Conservation (phyloP, 148 eudicot species). For the Simmondsia chinensis region DNA sequence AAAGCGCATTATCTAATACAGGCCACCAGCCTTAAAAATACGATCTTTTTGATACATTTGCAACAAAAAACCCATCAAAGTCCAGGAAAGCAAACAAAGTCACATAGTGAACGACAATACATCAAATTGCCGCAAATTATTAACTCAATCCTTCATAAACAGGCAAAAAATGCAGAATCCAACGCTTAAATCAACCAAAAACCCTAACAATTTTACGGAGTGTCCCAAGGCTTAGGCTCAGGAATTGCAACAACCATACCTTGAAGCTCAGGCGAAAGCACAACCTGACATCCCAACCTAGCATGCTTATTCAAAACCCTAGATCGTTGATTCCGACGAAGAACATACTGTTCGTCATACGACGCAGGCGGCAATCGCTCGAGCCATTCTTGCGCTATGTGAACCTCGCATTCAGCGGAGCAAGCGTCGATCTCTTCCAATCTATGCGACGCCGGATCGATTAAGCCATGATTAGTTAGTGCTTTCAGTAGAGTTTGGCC, state of each 20-base stretch:
- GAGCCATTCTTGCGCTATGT: constrained; percentile 95
- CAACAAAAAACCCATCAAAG: constrained; percentile 4
- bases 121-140: background rate
- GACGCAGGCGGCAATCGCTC: constrained; percentile 55
- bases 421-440: constrained; percentile 95
- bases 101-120: background rate
- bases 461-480: constrained; percentile 53
- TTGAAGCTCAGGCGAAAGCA: constrained; percentile 53
- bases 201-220: constrained; percentile 29
- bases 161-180: background rate
- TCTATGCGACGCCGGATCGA: constrained; percentile 89
- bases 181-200: constrained; percentile 4
- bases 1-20: too few relatives aligned
- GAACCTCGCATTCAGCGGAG: constrained; percentile 96
- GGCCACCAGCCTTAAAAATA: too few relatives aligned
- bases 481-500: constrained; percentile 85
- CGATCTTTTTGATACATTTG: too few relatives aligned
- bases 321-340: constrained; percentile 39
- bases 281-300: constrained; percentile 89
- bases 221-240: constrained; percentile 90
- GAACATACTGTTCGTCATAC: constrained; percentile 82
- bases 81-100: too few relatives aligned
- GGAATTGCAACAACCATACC: constrained; percentile 99
- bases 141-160: too few relatives aligned
- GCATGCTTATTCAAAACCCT: constrained; percentile 74